A percentile compares a stretch with the other conserved stretches of the same genome.
Conservation (phyloP, 176 grass and related monocot species). For the Avena eriantha region DNA sequence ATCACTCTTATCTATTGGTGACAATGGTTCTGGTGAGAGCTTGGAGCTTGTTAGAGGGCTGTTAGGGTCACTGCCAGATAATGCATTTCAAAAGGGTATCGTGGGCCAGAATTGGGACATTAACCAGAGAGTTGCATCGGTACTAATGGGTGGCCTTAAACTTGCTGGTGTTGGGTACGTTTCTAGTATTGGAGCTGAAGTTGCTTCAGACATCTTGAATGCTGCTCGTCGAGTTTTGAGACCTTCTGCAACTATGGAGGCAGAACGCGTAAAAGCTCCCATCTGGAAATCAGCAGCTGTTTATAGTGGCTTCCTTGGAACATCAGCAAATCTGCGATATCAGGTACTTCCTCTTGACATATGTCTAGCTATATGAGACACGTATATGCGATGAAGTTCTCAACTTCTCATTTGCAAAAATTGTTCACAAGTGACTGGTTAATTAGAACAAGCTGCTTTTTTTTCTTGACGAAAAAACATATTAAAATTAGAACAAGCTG, state of each 20-base stretch:
- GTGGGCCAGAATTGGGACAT: conserved; percentile 79
- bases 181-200: conserved; percentile 96
- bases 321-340: conserved; percentile 96
- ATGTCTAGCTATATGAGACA: conserved; percentile 16
- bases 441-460: conserved; percentile 1
- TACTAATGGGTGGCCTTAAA: conserved; percentile 87
- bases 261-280: conserved; percentile 61
- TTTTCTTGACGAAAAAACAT: too few relatives aligned
- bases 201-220: conserved; percentile 80
- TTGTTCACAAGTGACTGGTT: conserved; percentile 4
- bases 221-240: conserved; percentile 64
- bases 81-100: conserved; percentile 92
- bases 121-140: conserved; percentile 81
- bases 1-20: conserved; percentile 80
- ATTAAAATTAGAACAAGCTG: not conserved
- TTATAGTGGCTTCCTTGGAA: conserved; percentile 91
- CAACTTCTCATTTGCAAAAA: conserved; percentile 9
- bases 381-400: conserved; percentile 1
- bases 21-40: conserved; percentile 73
- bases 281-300: conserved; percentile 81
- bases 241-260: conserved; percentile 53
- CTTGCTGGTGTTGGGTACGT: conserved; percentile 88
- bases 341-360: conserved; percentile 60
- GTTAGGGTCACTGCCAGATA: conserved; percentile 88
- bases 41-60: conserved; percentile 83